Conservation (phyloP, 2,329 filamentous ascomycete species). For the Neospermospora avenae region DNA sequence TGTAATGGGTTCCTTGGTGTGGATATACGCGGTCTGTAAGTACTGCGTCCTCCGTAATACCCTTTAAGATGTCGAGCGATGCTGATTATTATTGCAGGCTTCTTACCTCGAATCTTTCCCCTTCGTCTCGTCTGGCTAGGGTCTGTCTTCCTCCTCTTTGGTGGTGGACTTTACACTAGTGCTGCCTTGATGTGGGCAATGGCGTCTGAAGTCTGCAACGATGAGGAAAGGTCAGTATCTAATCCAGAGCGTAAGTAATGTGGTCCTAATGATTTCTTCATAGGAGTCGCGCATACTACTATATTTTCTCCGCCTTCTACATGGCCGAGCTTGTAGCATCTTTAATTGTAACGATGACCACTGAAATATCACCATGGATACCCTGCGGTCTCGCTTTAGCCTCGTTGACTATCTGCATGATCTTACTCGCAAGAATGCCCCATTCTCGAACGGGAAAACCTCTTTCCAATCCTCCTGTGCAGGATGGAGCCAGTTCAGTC, state of each 20-base stretch:
- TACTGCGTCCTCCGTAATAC: neutral
- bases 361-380: conserved; percentile 34
- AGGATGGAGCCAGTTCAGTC: no score
- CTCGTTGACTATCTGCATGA: conserved; percentile 23
- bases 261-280: neutral
- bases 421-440: conserved; percentile 27
- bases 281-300: conserved; percentile 34
- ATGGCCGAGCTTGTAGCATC: conserved; percentile 33
- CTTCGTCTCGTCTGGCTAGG: conserved; percentile 32
- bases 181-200: conserved; percentile 35
- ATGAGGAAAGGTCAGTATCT: conserved; percentile 23
- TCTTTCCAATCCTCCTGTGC: no score
- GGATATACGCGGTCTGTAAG: conserved; percentile 34
- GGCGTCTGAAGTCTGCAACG: conserved; percentile 30
- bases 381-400: conserved; percentile 28
- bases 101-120: conserved; percentile 29
- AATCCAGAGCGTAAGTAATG: no score
- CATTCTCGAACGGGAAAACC: conserved; percentile 2
- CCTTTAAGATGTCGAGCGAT: neutral
- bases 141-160: conserved; percentile 30
- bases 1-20: conserved; percentile 23
- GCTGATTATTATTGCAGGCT: conserved; percentile 16
- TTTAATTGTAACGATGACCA: conserved; percentile 29
- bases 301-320: conserved; percentile 35
- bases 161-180: conserved; percentile 32